These are phyloP conservation scores for Sistotremastrum suecicum DNA, from an alignment of 768 basidiomycete genomes.

Conservation along the genomic window DNA sequence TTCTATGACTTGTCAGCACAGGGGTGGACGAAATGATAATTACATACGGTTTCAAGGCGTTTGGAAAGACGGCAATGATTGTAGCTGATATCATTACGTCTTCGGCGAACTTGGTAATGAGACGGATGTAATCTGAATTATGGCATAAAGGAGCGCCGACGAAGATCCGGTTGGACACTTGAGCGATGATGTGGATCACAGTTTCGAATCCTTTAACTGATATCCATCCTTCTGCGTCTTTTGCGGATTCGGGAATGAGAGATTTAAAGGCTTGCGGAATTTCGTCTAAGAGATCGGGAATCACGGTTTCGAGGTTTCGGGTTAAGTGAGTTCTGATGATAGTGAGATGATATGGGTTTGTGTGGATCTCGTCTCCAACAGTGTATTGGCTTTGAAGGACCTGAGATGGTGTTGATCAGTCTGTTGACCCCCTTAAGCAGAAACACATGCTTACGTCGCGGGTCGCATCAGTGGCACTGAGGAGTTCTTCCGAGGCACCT, in stretches of 20 bases:
- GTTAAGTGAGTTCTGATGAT: constrained; percentile 7
- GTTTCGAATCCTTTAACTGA: constrained; percentile 14
- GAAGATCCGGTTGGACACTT: constrained; percentile 30
- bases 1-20: background rate
- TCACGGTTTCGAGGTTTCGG: constrained; percentile 3
- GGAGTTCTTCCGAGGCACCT: too few species aligned
- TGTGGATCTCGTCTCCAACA: too few species aligned
- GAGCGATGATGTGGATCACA: constrained; percentile 22
- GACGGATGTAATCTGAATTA: constrained; percentile 20
- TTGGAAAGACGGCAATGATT: constrained; percentile 19
- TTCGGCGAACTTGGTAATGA: constrained; percentile 19
- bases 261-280: too few species aligned
- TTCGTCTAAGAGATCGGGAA: background rate
- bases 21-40: constrained; percentile 1
- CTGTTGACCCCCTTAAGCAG: too few species aligned
- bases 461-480: too few species aligned
- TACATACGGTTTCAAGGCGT: constrained; percentile 17
- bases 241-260: background rate
- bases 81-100: constrained; percentile 11
- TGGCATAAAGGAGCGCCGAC: constrained; percentile 35
- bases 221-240: constrained; percentile 21
- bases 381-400: too few species aligned
- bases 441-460: too few species aligned
- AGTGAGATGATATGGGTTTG: constrained; percentile 2
- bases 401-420: too few species aligned